Conservation (phyloP, 805 yeast species). For the Schwanniomyces polymorphus region DNA sequence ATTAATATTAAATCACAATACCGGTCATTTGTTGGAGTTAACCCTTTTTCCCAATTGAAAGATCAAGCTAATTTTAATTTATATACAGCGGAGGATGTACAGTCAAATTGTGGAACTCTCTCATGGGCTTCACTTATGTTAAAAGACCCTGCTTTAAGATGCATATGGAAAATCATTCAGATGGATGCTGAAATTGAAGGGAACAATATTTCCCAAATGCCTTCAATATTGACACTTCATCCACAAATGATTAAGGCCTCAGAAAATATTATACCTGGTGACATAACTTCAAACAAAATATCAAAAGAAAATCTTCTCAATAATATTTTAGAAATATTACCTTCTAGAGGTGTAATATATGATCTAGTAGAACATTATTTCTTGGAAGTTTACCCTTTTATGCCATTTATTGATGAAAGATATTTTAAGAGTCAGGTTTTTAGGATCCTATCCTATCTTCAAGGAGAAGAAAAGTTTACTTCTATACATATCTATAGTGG, state of each 20-base stretch:
- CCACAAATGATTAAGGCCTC: too few species aligned
- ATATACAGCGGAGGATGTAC: not conserved
- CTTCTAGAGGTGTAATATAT: constrained; percentile 23
- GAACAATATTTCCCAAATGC: not conserved
- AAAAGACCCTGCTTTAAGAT: constrained; percentile 27
- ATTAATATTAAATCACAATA: not conserved
- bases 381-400: constrained; percentile 19
- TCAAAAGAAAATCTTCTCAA: not conserved
- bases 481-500: not conserved
- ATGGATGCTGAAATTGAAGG: not conserved
- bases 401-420: constrained; percentile 27
- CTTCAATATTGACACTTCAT: not conserved
- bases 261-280: too few species aligned
- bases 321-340: constrained; percentile 16
- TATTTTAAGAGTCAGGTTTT: constrained; percentile 18
- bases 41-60: not conserved
- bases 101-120: constrained; percentile 44
- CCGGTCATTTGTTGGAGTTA: not conserved
- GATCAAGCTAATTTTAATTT: not conserved
- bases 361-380: constrained; percentile 22
- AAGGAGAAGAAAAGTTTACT: not conserved
- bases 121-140: constrained; percentile 43
- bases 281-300: too few species aligned
- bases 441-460: constrained; percentile 9
- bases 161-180: not conserved